These are phyloP conservation scores for Besnoitia besnoiti DNA, from an alignment of 169 alveolate species.

Conservation along the genomic window DNA sequence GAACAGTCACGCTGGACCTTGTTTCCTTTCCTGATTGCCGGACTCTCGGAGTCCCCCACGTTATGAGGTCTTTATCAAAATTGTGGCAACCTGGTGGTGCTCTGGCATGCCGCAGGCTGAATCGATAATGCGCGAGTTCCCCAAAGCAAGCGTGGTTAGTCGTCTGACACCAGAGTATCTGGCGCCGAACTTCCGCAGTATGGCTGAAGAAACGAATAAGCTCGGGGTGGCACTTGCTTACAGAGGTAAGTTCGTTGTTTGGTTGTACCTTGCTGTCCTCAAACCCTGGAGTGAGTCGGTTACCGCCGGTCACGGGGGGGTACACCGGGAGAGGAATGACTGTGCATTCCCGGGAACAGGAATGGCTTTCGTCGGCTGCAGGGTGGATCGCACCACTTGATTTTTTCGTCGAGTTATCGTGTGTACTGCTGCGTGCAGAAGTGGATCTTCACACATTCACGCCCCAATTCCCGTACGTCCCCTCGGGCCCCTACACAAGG, in stretches of 20 bases:
- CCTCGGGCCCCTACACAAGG: background rate
- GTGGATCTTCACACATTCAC: background rate
- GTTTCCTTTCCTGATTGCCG: no score
- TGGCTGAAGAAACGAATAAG: background rate
- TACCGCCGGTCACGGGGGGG: no score
- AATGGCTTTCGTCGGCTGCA: no score
- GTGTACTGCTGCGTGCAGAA: background rate
- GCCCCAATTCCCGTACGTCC: background rate
- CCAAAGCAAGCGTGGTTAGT: background rate
- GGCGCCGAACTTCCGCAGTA: conserved; percentile 1
- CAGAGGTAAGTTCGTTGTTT: background rate
- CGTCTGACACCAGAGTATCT: background rate
- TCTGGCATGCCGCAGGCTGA: background rate
- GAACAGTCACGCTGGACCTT: no score
- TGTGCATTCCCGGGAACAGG: no score
- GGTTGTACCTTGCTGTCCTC: background rate
- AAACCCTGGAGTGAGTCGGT: no score
- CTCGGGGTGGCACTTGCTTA: background rate
- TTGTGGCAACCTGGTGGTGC: background rate
- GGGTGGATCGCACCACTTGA: no score
- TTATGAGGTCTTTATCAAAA: no score
- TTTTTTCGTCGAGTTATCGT: no score
- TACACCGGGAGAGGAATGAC: no score
- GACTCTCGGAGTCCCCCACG: no score
- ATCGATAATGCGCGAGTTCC: background rate